Evolutionary conservation across 805 yeast genomes (phyloP), one percentile per base, ranked within the genome.

Genomic region (Candida sithepensis): DNA sequence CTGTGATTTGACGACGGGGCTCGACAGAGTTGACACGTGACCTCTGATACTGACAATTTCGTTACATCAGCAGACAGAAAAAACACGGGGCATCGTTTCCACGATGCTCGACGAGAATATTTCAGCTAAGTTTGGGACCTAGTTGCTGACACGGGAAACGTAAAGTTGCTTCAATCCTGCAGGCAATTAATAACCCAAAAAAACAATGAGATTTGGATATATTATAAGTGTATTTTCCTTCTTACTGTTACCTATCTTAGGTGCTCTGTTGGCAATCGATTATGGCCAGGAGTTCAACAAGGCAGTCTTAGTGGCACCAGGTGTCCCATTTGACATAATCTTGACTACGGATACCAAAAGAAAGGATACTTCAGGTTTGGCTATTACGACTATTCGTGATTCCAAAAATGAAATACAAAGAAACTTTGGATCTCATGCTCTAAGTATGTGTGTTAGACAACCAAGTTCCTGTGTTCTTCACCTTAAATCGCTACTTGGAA

Each of bases 331-430:
- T 61, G 98, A 94, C 60, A 77, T 94, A 37, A 84, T 94, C 13
- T 71, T 94, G 51, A 88, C 97, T 3, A 84, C 88, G 22, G 98
- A 94, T 59, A 85, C 96, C 2, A 88, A 90, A 67, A 76, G 99
- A 48, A 94, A 94, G 64, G 98, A 92, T 58, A 72, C 83, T 4
- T 77, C 91, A 3, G 97, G 95, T 1, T 57, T 94, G 12, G 83
- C 87, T 0, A 72, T 91, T 50, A 77, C 82, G 44, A 69, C 26
- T 54, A 64, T 47, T 38, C 58, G 65, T 46, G 68, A 54, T 0
- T 38, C 48, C 12, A 56, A 68, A 5, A 70, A 71, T 24, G 82
- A 74, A 21, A 50, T 85, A 14, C 92, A 86, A 59, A 75, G 98
- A 56, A 69, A 80, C 1, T 89, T 82, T 61, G 97, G 97, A 3